phyloP scores from a whole-genome alignment of 306 rosid genomes.

The Urtica urens region DNA sequence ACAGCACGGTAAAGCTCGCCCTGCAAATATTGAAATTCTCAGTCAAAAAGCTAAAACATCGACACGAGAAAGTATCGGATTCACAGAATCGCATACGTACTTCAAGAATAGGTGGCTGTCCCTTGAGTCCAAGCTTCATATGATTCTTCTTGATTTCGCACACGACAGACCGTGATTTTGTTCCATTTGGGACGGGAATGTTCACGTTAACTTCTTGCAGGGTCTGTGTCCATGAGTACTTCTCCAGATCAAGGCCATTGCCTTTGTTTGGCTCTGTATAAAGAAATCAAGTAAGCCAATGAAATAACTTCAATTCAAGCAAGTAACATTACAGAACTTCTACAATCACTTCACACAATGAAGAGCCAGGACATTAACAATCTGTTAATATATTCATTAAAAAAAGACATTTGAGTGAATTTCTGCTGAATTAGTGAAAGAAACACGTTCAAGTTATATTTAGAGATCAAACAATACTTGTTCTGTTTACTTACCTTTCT shows the following conservation, averaged over 20 bases:
- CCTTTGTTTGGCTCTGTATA: constrained; percentile 67
- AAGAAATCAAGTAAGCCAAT: not conserved
- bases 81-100: constrained; percentile 27
- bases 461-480: no score
- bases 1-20: constrained; percentile 48
- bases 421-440: no score
- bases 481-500: no score
- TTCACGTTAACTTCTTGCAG: constrained; percentile 67
- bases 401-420: no score
- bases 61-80: not conserved
- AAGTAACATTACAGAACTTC: not conserved
- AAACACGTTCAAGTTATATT: no score
- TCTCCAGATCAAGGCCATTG: constrained; percentile 80
- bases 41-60: not conserved
- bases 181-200: constrained; percentile 71
- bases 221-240: constrained; percentile 78
- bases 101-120: constrained; percentile 82
- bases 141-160: constrained; percentile 80
- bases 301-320: not conserved
- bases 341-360: no score
- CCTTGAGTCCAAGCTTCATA: constrained; percentile 82
- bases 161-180: constrained; percentile 53
- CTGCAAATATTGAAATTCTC: constrained; percentile 22
- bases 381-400: no score
- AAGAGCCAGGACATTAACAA: no score